Evolutionary conservation across 2,329 filamentous ascomycete species (phyloP).

Genomic region (Mollisia scopiformis): DNA sequence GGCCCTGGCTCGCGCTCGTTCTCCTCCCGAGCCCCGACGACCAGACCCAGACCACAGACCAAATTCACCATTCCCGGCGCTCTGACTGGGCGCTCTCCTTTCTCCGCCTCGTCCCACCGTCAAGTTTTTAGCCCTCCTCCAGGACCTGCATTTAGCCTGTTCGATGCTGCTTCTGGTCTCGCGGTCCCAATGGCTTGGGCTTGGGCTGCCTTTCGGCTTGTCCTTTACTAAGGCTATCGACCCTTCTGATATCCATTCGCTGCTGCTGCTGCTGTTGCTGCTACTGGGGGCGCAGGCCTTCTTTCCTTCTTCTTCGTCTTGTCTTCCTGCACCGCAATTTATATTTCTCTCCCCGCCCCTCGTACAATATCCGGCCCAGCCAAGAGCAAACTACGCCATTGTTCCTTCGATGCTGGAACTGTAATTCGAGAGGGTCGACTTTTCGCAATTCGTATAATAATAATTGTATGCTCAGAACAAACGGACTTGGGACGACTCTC

Average conservation of each 20-base stretch:
- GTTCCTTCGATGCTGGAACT: background rate
- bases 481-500: background rate
- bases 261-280: no score
- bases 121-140: background rate
- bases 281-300: background rate
- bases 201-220: background rate
- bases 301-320: background rate
- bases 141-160: conserved; percentile 19
- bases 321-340: background rate
- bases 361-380: background rate
- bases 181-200: conserved; percentile 6
- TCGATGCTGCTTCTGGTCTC: background rate
- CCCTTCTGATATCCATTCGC: no score
- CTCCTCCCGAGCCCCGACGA: background rate
- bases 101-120: background rate
- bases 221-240: no score
- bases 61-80: no score
- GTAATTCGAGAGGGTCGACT: background rate
- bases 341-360: background rate
- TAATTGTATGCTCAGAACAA: background rate
- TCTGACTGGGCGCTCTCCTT: background rate
- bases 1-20: no score
- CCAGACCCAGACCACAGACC: background rate
- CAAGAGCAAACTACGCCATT: background rate
- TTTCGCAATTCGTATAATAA: background rate